Conservation (phyloP, 768 basidiomycete genomes). For the Serendipita indica region DNA sequence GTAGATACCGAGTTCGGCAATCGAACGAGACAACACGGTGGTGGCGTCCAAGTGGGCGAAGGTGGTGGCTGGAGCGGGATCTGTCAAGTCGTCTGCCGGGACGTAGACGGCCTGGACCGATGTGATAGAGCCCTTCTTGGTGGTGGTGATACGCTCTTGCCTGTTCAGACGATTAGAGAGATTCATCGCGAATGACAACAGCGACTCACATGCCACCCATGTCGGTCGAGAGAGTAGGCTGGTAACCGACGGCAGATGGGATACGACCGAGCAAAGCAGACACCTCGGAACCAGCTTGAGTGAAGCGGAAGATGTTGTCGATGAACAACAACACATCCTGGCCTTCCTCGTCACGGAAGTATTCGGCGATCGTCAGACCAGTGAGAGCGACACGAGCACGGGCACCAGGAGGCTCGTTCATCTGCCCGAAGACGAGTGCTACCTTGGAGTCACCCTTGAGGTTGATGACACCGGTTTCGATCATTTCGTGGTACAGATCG, state of each 20-base stretch:
- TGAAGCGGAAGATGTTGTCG: conserved; percentile 99
- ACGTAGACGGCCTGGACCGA: conserved; percentile 99
- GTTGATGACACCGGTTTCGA: conserved; percentile 99
- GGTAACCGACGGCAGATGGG: conserved; percentile 99
- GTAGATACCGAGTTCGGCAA: conserved; percentile 98
- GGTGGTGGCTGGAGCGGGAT: conserved; percentile 98
- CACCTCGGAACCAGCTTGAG: conserved; percentile 99
- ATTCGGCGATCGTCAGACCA: conserved; percentile 98
- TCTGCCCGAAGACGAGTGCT: conserved; percentile 99
- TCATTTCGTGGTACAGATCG: conserved; percentile 98
- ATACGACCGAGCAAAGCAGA: conserved; percentile 99
- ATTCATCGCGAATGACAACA: not conserved
- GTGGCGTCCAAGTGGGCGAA: conserved; percentile 99
- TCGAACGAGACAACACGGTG: conserved; percentile 97
- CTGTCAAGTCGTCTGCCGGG: conserved; percentile 99
- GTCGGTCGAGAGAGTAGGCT: conserved; percentile 98
- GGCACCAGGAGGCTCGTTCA: conserved; percentile 99
- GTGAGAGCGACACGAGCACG: conserved; percentile 99
- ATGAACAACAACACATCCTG: conserved; percentile 99
- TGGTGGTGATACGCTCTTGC: conserved; percentile 99
- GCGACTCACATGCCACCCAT: conserved; percentile 94
- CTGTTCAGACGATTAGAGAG: conserved; percentile 24
- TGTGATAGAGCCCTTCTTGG: conserved; percentile 99
- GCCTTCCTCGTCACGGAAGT: conserved; percentile 99
- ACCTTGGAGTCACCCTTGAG: conserved; percentile 99